Evolutionary conservation across 495 filamentous ascomycete species (phyloP).

Genomic region (Penicillium maclennaniae): DNA sequence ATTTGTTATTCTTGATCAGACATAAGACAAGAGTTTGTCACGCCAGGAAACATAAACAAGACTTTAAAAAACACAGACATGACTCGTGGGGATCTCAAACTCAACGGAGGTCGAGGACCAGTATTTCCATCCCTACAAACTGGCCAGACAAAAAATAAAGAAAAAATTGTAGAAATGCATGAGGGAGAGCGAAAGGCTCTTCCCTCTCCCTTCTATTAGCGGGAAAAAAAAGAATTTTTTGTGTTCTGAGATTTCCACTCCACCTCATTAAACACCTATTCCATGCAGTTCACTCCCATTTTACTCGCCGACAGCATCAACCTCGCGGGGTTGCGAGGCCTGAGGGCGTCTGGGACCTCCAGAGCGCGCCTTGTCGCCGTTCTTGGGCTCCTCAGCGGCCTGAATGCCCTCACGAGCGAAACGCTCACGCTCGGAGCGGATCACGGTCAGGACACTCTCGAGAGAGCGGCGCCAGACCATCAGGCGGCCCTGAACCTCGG

Average conservation of each 20-base stretch:
- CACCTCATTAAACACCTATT: conserved; percentile 24
- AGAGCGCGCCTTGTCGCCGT: conserved; percentile 27
- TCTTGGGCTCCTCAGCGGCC: conserved; percentile 32
- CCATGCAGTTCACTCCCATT: conserved; percentile 18
- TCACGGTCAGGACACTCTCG: conserved; percentile 65
- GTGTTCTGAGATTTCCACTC: conserved; percentile 21
- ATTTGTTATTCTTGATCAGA: conserved; percentile 24
- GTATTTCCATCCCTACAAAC: conserved; percentile 25
- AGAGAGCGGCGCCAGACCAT: conserved; percentile 85
- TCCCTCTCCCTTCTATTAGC: conserved; percentile 26
- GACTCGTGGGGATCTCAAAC: conserved; percentile 36
- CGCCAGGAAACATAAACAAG: conserved; percentile 25
- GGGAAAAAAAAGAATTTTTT: conserved; percentile 23
- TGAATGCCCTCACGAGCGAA: conserved; percentile 46
- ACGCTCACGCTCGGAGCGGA: conserved; percentile 73
- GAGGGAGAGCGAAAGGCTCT: conserved; percentile 15
- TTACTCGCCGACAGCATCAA: conserved; percentile 32
- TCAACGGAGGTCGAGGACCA: conserved; percentile 21
- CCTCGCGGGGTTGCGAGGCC: conserved; percentile 31
- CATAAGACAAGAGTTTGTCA: conserved; percentile 14
- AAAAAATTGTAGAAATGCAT: conserved; percentile 21
- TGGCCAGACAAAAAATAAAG: conserved; percentile 17
- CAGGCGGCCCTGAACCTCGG: conserved; percentile 80
- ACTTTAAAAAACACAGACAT: conserved; percentile 30
- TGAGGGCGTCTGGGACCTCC: conserved; percentile 37